A percentile compares a stretch with the other conserved stretches of the same genome.
Evolutionary conservation across 1,139 yeast genomes (phyloP).

Genomic region (Yamadazyma friedrichii): DNA sequence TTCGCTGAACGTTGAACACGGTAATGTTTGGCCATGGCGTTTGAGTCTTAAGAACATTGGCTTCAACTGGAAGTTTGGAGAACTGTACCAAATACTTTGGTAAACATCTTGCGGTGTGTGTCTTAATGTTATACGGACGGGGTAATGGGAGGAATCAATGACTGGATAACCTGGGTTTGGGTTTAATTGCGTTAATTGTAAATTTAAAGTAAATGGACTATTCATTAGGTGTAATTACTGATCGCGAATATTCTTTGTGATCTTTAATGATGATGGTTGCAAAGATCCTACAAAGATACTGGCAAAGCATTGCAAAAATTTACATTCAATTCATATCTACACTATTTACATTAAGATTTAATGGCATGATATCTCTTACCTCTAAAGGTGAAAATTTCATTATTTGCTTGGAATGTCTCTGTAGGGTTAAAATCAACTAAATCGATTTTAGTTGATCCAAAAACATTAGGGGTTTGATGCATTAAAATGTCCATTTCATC

Average conservation of each 20-base stretch:
- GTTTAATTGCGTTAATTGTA: conserved; percentile 19
- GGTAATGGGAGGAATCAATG: conserved; percentile 8
- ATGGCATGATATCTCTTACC: conserved; percentile 96
- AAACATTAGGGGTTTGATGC: conserved; percentile 69
- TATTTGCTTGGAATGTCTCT: conserved; percentile 89
- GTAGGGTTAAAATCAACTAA: conserved; percentile 88
- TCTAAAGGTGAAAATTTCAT: conserved; percentile 84
- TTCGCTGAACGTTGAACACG: conserved; percentile 17
- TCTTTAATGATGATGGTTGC: too few relatives aligned
- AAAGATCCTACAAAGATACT: too few relatives aligned
- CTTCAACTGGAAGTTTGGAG: conserved; percentile 21
- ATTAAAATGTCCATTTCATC: conserved; percentile 81
- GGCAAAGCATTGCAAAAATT: too few relatives aligned
- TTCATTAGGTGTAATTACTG: conserved; percentile 18
- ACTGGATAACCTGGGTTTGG: not conserved
- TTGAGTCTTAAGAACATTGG: conserved; percentile 23
- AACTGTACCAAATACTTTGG: conserved; percentile 29
- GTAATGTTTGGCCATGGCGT: conserved; percentile 4
- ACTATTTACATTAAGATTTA: conserved; percentile 12
- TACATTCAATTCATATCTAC: conserved; percentile 7
- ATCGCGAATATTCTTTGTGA: not conserved
- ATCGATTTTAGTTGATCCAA: conserved; percentile 91
- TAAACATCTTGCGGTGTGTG: conserved; percentile 24
- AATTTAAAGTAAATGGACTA: conserved; percentile 20
- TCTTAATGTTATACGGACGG: conserved; percentile 20